A percentile compares a stretch with the other conserved stretches of the same genome.
phyloP scores from a whole-genome alignment of 345 rosid genomes.

The Erysimum cheiranthoides region DNA sequence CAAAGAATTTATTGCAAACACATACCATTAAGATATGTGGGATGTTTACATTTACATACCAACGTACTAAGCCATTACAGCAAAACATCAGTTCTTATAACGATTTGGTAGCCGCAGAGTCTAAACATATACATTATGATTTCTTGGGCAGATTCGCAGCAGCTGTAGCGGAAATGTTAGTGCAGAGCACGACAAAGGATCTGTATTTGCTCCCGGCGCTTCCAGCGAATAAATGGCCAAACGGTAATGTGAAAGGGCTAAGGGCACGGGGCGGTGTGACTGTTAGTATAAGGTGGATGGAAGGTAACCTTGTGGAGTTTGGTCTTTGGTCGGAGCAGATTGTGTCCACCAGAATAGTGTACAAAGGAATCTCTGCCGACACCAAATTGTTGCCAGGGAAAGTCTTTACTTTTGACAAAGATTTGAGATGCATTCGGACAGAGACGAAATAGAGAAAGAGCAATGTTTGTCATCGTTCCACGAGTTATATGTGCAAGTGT shows the following conservation, averaged over 20 bases:
- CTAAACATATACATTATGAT: neutral
- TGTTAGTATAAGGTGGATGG: constrained; percentile 71
- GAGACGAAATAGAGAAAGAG: constrained; percentile 5
- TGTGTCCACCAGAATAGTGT: constrained; percentile 54
- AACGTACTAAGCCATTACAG: neutral
- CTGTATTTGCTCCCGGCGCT: constrained; percentile 85
- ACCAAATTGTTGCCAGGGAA: constrained; percentile 53
- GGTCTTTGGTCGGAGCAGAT: constrained; percentile 55
- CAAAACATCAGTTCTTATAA: neutral
- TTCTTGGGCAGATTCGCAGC: constrained; percentile 62
- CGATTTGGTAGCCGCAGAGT: neutral
- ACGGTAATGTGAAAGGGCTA: constrained; percentile 73
- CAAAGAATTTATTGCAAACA: constrained; percentile 20
- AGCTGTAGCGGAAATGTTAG: constrained; percentile 83
- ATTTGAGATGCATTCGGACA: constrained; percentile 56
- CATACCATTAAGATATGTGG: constrained; percentile 1
- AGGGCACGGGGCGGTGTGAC: constrained; percentile 83
- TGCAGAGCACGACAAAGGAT: constrained; percentile 77
- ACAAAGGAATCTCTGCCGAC: constrained; percentile 54
- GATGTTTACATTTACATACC: constrained; percentile 1
- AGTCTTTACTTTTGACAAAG: constrained; percentile 59
- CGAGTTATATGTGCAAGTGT: constrained; percentile 20
- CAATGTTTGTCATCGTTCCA: constrained; percentile 24
- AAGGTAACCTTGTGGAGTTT: constrained; percentile 73
- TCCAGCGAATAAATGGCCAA: constrained; percentile 78